Evolutionary conservation across 2,329 filamentous ascomycete species (phyloP), one percentile per base, ranked within the genome.

Genomic region (Aspergillus pseudoviridinutans): DNA sequence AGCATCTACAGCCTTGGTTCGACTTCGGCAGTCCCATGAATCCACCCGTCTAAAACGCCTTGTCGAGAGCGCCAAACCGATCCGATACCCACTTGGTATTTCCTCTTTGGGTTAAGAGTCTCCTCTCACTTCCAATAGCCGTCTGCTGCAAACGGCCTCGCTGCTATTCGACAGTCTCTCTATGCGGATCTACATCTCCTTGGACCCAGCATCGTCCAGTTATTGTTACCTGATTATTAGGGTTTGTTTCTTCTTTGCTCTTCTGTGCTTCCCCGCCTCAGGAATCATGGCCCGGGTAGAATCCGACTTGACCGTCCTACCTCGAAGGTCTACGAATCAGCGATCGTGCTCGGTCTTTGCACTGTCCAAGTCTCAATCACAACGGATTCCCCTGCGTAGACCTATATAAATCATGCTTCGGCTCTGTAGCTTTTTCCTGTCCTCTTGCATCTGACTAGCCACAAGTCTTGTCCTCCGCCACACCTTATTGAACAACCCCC

Each of bases 241-340:
- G 57, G 53, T 49, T 56, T 24, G 49, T 59, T 54, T 55, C 35
- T 55, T 59, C 50, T 50, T 28, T 47, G 32, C 52, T 44, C 51
- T 58, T 56, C 57, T 54, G 47, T 38, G 3, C n/a, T 46, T 46
- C 42, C 42, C 42, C 42, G 32, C 32, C 29, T 17, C 32, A 17
- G 6, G 6, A 20, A 25, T 54, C 51, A 58, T 56, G 54, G 51
- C 29, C 38, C 27, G 53, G 46, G 41, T 53, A 52, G 28, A 38
- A 53, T 32, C 53, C 56, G 49, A 27, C 46, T 6, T 27, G 29
- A 28, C 42, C 35, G 53, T 42, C 24, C 24, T 44, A 44, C 41
- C n/a, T 6, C 8, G 27, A n/a, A 10, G 22, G n/a, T 10, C 51
- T 51, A 53, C 59, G 51, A 62, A 62, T 61, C 61, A 62, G 25